Evolutionary conservation across 805 yeast species (phyloP).

Genomic region (Metschnikowia dekortorum): DNA sequence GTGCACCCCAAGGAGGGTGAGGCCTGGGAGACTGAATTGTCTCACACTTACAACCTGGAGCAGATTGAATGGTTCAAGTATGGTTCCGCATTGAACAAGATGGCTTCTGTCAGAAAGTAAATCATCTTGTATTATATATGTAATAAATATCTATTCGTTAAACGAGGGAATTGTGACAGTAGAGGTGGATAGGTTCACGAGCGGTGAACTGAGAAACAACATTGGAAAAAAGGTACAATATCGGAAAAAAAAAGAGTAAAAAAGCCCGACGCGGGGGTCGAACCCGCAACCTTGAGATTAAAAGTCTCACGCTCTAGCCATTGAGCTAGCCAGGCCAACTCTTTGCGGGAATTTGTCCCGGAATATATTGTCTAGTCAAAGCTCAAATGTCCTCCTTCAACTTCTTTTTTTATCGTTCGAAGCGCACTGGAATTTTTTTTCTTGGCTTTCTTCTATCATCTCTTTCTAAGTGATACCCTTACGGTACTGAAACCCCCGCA

Average conservation of each 20-base stretch:
- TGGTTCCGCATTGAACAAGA: conserved; percentile 98
- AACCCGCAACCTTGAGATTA: conserved; percentile 24
- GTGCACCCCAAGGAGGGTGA: conserved; percentile 68
- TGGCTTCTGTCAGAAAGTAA: conserved; percentile 45
- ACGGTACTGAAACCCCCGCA: too few relatives aligned
- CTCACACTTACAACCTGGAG: conserved; percentile 94
- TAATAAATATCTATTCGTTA: conserved; percentile 10
- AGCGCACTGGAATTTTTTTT: too few relatives aligned
- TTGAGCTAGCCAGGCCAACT: conserved; percentile 22
- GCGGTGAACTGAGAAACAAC: too few relatives aligned
- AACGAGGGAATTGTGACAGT: neutral
- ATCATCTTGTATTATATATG: conserved; percentile 5
- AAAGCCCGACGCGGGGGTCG: conserved; percentile 25
- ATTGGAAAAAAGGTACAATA: too few relatives aligned
- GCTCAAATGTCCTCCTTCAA: too few relatives aligned
- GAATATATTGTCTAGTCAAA: too few relatives aligned
- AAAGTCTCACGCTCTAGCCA: conserved; percentile 25
- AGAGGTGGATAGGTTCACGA: too few relatives aligned
- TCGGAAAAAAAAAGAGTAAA: neutral
- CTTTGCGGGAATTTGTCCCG: neutral
- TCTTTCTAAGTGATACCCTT: too few relatives aligned
- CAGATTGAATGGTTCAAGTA: conserved; percentile 99
- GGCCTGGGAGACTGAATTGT: conserved; percentile 85
- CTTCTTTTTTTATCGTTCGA: too few relatives aligned
- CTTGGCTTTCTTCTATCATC: too few relatives aligned